phyloP scores from a whole-genome alignment of 495 filamentous ascomycete species.

The Penicillium flavigenum region DNA sequence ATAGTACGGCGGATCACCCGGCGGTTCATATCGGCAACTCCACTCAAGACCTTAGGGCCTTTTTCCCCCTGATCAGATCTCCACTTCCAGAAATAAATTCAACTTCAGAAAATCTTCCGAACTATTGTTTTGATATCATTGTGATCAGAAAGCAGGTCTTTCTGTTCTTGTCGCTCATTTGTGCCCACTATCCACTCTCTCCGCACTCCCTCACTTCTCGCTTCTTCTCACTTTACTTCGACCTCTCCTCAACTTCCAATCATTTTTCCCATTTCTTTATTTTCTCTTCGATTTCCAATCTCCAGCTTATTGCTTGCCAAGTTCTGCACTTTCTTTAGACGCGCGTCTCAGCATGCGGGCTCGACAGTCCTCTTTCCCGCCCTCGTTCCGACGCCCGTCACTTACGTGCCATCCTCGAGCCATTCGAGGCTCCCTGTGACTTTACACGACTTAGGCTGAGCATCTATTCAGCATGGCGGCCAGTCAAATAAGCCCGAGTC shows the following conservation, averaged over 20 bases:
- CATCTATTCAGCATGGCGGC: constrained; percentile 37
- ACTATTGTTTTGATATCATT: background rate
- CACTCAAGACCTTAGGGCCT: background rate
- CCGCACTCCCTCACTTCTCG: constrained; percentile 3
- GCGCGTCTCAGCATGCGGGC: constrained; percentile 33
- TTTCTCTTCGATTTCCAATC: background rate
- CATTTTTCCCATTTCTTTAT: constrained; percentile 3
- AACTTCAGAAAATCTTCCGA: constrained; percentile 14
- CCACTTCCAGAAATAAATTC: constrained; percentile 9
- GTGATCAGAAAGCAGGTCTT: constrained; percentile 10
- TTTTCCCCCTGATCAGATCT: constrained; percentile 12
- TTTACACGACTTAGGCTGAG: constrained; percentile 20
- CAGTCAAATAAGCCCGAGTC: constrained; percentile 31
- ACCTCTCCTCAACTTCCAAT: constrained; percentile 3
- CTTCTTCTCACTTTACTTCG: constrained; percentile 3
- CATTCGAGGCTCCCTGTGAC: constrained; percentile 12
- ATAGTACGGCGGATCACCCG: constrained; percentile 1
- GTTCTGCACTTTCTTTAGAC: constrained; percentile 9
- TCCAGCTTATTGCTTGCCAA: constrained; percentile 2
- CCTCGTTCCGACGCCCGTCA: constrained; percentile 24
- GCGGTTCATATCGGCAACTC: constrained; percentile 8
- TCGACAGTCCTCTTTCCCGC: constrained; percentile 29
- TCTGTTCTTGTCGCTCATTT: constrained; percentile 6
- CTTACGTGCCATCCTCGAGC: constrained; percentile 24
- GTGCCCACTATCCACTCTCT: constrained; percentile 1